Percentiles rank a stretch among this genome's conserved stretches.
Evolutionary conservation across 805 yeast species (phyloP).

Genomic region (Pachysolen tannophilus): DNA sequence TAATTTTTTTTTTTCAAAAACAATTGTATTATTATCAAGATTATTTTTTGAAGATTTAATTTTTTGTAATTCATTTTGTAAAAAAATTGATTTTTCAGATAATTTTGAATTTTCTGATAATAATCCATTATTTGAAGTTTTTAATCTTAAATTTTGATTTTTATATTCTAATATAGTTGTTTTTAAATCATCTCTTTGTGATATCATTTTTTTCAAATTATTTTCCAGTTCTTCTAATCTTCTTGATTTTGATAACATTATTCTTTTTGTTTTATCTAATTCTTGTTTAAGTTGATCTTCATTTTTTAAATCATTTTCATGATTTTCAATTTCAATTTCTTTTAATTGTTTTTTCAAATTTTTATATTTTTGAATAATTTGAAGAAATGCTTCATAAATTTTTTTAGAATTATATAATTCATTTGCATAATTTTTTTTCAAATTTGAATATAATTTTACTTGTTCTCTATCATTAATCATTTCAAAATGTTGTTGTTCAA

Average conservation of each 20-base stretch:
- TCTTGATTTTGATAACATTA: slow-evolving; percentile 11
- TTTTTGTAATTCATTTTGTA: neutral
- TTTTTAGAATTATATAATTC: slow-evolving; percentile 22
- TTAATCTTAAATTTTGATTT: slow-evolving; percentile 7
- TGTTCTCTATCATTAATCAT: slow-evolving; percentile 6
- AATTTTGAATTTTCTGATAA: neutral
- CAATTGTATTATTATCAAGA: neutral
- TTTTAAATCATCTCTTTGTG: slow-evolving; percentile 12
- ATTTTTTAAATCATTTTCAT: slow-evolving; percentile 9
- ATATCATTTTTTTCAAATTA: slow-evolving; percentile 15
- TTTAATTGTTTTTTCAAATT: slow-evolving; percentile 12
- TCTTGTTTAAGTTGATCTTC: slow-evolving; percentile 16
- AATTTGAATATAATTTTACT: slow-evolving; percentile 14
- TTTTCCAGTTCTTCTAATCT: slow-evolving; percentile 14
- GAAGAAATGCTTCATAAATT: slow-evolving; percentile 25
- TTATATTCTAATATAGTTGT: slow-evolving; percentile 9
- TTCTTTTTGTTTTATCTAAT: slow-evolving; percentile 19
- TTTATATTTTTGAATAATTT: slow-evolving; percentile 22
- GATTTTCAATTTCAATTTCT: slow-evolving; percentile 1
- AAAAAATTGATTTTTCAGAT: neutral
- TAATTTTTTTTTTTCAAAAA: slow-evolving; percentile 2
- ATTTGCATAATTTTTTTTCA: slow-evolving; percentile 21
- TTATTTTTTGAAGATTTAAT: no score
- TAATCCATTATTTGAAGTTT: slow-evolving; percentile 5
- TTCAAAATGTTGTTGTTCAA: slow-evolving; percentile 11